Conservation (phyloP, 1,284 basidiomycete genomes). For the Meira nashicola region DNA sequence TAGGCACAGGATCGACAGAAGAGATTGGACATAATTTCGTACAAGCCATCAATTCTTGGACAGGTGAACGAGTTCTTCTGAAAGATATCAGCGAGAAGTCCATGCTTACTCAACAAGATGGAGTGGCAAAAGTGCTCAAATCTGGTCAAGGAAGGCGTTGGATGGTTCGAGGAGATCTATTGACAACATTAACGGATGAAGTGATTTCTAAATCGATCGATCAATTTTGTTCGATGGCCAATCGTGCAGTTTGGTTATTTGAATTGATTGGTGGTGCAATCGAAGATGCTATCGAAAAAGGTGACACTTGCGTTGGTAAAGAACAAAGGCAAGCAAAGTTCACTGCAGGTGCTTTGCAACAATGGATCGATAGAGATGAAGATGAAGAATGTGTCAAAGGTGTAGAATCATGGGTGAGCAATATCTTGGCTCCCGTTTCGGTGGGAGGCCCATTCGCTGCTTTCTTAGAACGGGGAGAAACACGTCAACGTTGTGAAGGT, state of each 20-base stretch:
- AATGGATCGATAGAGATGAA: constrained; percentile 77
- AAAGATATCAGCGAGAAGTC: constrained; percentile 84
- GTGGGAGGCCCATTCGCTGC: constrained; percentile 38
- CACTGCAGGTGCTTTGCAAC: constrained; percentile 81
- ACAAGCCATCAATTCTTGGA: constrained; percentile 77
- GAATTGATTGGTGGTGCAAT: constrained; percentile 77
- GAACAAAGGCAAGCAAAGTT: constrained; percentile 72
- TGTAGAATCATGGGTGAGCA: constrained; percentile 62
- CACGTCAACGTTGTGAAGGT: constrained; percentile 28
- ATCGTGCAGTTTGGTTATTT: constrained; percentile 33
- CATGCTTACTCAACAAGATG: constrained; percentile 81
- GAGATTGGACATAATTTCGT: constrained; percentile 62
- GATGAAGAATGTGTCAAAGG: constrained; percentile 72
- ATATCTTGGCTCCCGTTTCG: constrained; percentile 27
- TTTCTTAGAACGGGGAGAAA: constrained; percentile 36
- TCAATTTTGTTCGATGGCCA: constrained; percentile 67
- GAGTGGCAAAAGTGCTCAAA: constrained; percentile 77
- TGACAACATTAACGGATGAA: constrained; percentile 75
- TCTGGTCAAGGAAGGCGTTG: constrained; percentile 61
- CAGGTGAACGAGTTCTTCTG: constrained; percentile 65
- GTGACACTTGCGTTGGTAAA: constrained; percentile 64
- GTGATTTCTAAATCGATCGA: constrained; percentile 75
- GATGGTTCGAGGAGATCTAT: constrained; percentile 52
- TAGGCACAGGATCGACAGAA: constrained; percentile 67
- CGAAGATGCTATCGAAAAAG: constrained; percentile 61